These are phyloP conservation scores for Prunus dulcis DNA, from an alignment of 306 rosid species.

Conservation along the genomic window DNA sequence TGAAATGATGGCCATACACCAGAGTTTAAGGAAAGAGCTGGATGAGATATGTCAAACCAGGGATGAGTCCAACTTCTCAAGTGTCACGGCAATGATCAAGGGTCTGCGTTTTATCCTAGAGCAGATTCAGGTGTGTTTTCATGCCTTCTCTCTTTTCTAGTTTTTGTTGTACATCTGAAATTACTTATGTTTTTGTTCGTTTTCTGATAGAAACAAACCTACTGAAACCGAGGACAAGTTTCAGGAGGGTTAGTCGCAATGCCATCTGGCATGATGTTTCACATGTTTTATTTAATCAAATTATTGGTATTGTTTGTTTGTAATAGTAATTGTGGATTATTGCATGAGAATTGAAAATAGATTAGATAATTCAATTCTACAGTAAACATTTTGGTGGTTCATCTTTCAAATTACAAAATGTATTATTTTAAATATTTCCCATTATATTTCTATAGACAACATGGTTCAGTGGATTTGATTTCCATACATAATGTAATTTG, in stretches of 20 bases:
- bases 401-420: not conserved
- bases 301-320: not conserved
- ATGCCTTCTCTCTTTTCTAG: slow-evolving; percentile 2
- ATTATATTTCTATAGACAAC: not conserved
- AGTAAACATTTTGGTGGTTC: not conserved
- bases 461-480: not conserved
- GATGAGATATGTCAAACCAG: slow-evolving; percentile 54
- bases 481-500: not conserved
- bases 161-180: not conserved
- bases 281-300: not conserved
- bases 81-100: slow-evolving; percentile 69
- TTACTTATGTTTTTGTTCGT: too few species aligned
- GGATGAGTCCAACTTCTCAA: slow-evolving; percentile 49
- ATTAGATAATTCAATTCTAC: not conserved
- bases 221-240: not conserved
- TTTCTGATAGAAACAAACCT: not conserved
- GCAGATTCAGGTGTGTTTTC: slow-evolving; percentile 81
- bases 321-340: not conserved
- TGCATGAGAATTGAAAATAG: not conserved
- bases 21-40: slow-evolving; percentile 57
- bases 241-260: not conserved
- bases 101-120: slow-evolving; percentile 82
- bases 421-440: not conserved
- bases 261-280: too few species aligned
- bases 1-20: slow-evolving; percentile 53